Evolutionary conservation across 2,329 filamentous ascomycete species (phyloP), one percentile per base, ranked within the genome.

Genomic region (Scedosporium aurantiacum): DNA sequence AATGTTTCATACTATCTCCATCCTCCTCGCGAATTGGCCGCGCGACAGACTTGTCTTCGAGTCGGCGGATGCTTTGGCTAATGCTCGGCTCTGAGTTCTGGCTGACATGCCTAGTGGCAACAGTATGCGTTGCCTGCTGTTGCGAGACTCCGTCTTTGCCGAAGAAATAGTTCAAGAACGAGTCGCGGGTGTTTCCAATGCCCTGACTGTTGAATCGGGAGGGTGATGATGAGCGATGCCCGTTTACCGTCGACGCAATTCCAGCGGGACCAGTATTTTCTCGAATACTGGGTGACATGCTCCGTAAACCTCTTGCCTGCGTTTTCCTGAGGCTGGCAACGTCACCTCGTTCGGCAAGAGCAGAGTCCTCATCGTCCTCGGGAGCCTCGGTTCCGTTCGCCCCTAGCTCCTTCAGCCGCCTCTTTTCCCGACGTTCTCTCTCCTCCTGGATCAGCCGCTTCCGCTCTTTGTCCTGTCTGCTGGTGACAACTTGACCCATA

Each of bases 141-240:
- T 63, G 74, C 45, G 69, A 68, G 27, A 83, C 79, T 56, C 90
- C 90, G 64, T 99, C 94, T 72, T 99, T 97, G 68, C 94, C 92
- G 69, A 99, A 99, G 76, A 99, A 99, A 75, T 99, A 99, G 75
- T 93, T 97, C 64, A 99, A 75, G 79, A 99, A 99, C 0, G 91
- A 95, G 75, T 99, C 94, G 64, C 87, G 84, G 47, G 90, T 84
- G 63, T 78, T 82, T 62, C 86, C 86, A 58, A 82, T 72, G 4
- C 78, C 77, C 65, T 84, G 82, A 27, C 78, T 78, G 65, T 83
- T 83, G 64, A 88, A 81, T 60, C 81, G 80, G 28, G 84, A 79
- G 10, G 86, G 85, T 52, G 87, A 87, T 37, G 76, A 76, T 41
- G 84, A 79, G 60, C 87, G 79, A 62, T 74, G 73, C 10, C 87